Evolutionary conservation across 2,329 filamentous ascomycete species (phyloP), one percentile per base, ranked within the genome.

Genomic region (Apiospora aurea): DNA sequence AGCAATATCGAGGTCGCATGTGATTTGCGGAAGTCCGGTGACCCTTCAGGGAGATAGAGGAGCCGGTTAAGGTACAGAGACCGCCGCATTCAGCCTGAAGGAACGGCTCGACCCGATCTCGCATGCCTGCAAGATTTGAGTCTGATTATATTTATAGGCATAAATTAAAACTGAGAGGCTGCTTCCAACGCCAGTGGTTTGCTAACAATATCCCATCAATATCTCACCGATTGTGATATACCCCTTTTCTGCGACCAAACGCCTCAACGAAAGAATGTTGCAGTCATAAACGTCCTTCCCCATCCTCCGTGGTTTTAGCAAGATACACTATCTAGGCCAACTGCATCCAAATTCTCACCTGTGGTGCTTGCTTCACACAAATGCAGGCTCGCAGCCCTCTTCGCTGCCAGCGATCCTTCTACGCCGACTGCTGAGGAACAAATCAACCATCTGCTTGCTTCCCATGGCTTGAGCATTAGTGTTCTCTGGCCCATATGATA

Each of bases 391-490:
- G 4, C 41, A n/a, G 57, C 34, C 34, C 11, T 64, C 57, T 18
- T 68, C 66, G 14, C 66, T 68, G 14, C 82, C 83, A 34, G 80
- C 77, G 49, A 84, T 82, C 16, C 82, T 81, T 73, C 78, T 84
- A 21, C 84, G 82, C 24, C 87, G 82, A 67, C 83, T 87, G 72
- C 81, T 88, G 41, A 89, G 79, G 76, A 89, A 89, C 68, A 86
- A 72, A 70, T 89, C 87, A 10, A 89, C 87, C 85, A 89, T 88
- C 57, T 81, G 81, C 77, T 85, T 85, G 75, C 86, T 87, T 2
- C 85, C 85, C 72, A 83, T 77, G 0, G 77, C 78, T 72, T 85
- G 83, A 0, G 79, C n/a, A 14, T 69, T 72, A 3, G 29, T 5
- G 11, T 67, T 72, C 26, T 72, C 69, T 26, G 71, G 72, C 18